These are phyloP conservation scores for Ilyonectria destructans DNA, from an alignment of 2,329 filamentous ascomycete genomes.

Conservation along the genomic window DNA sequence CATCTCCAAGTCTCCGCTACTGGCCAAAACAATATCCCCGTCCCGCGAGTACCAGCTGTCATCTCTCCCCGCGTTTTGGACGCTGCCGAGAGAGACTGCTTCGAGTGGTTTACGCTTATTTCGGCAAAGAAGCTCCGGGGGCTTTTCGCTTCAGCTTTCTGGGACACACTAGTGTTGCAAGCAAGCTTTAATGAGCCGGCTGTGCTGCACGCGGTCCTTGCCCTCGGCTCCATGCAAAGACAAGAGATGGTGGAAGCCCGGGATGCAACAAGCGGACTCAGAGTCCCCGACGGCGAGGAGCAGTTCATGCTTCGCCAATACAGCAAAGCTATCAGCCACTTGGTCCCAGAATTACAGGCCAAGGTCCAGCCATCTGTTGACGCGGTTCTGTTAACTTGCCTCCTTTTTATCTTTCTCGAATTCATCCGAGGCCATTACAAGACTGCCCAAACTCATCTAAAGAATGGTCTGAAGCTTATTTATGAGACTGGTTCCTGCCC, in stretches of 20 bases:
- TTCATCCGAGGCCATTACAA: slow-evolving; percentile 56
- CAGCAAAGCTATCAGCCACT: slow-evolving; percentile 55
- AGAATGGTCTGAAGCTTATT: slow-evolving; percentile 60
- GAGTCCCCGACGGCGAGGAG: slow-evolving; percentile 33
- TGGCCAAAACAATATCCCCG: neutral
- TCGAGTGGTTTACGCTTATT: slow-evolving; percentile 54
- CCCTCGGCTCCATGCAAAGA: slow-evolving; percentile 55
- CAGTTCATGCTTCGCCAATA: slow-evolving; percentile 54
- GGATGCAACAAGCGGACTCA: neutral
- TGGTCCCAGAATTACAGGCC: slow-evolving; percentile 51
- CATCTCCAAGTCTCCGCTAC: neutral
- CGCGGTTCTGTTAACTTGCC: slow-evolving; percentile 56
- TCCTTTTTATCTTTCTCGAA: slow-evolving; percentile 57
- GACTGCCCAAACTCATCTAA: slow-evolving; percentile 58
- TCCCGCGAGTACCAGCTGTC: neutral
- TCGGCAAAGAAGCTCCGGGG: slow-evolving; percentile 57
- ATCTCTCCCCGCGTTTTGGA: slow-evolving; percentile 23
- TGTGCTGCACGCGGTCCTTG: slow-evolving; percentile 58
- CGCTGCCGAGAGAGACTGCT: slow-evolving; percentile 35
- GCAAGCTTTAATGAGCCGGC: slow-evolving; percentile 56
- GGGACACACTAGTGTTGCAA: slow-evolving; percentile 58
- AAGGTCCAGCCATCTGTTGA: slow-evolving; percentile 51
- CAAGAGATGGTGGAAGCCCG: slow-evolving; percentile 21
- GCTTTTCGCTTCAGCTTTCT: slow-evolving; percentile 57
- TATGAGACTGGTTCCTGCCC: slow-evolving; percentile 36